Evolutionary conservation across 768 basidiomycete genomes (phyloP), one percentile per base, ranked within the genome.

Genomic region (Pulveroboletus sp.): DNA sequence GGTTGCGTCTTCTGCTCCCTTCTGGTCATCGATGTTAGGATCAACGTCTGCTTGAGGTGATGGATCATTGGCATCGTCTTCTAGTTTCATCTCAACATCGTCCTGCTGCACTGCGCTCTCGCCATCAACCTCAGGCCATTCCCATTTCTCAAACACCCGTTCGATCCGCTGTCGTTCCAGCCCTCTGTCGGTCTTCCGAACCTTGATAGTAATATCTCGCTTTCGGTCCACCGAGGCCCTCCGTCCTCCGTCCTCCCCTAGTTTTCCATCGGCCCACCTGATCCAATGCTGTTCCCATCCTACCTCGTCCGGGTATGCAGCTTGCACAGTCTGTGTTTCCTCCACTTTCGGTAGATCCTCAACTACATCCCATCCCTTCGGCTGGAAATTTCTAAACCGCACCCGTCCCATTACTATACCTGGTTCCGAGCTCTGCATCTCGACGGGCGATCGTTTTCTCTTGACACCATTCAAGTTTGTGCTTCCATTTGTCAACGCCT

Each of bases 161-260:
- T 86, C 83, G 54, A 88, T 78, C 42, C 80, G 76, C 55, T 90
- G 87, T 55, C 87, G 72, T 61, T 89, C 88, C 35, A 89, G 36
- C 19, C 83, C 80, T 24, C 72, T 70, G 35, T 57, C 68, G 9
- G 77, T 80, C 63, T 72, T 76, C 52, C 85, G 76, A 51, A 83
- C 73, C 64, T 80, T 85, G 17, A 83, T 64, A 8, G 80, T 71
- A 30, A 79, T 72, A 45, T 80, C 77, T 40, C 70, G 70, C 45
- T 68, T 73, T 44, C 71, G 71, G 35, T 63, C 74, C 45, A 78
- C 71, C 42, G 72, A 72, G 6, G 72, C 79, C n/a, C 57, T 45
- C 20, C 35, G 51, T 43, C 56, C 67, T 14, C 60, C 60, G 19
- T 64, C 69, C 34, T 48, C 71, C 23, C 64, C 73, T 7, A 55